phyloP scores from a whole-genome alignment of 1,284 basidiomycete genomes.

The Gymnopus androsaceus region DNA sequence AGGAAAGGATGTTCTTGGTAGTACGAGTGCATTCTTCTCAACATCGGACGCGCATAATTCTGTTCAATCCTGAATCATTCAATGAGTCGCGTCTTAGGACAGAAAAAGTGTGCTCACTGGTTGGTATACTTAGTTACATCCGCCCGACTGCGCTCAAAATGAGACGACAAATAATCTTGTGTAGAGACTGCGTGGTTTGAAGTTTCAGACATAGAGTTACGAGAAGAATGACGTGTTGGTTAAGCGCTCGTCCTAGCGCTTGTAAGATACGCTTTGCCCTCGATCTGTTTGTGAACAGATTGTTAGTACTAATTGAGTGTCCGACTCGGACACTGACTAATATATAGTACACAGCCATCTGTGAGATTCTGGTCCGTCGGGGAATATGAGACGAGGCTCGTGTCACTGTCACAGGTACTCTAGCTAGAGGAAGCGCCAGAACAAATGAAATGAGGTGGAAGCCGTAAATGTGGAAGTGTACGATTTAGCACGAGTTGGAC shows the following conservation, averaged over 20 bases:
- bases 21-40: conserved; percentile 28
- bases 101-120: conserved; percentile 26
- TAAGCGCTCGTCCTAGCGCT: too few relatives aligned
- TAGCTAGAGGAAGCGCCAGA: background rate
- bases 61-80: conserved; percentile 32
- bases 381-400: background rate
- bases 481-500: background rate
- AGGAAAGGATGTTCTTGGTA: conserved; percentile 33
- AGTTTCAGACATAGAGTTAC: background rate
- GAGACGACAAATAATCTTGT: conserved; percentile 28
- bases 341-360: background rate
- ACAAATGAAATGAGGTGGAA: background rate
- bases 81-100: background rate
- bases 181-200: background rate
- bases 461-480: background rate
- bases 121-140: conserved; percentile 33
- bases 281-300: too few relatives aligned
- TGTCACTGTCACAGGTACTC: background rate
- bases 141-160: conserved; percentile 34
- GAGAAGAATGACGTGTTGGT: background rate
- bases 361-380: background rate
- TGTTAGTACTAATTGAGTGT: too few relatives aligned
- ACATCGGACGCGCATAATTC: conserved; percentile 32
- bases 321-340: too few relatives aligned
- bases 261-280: too few relatives aligned